Base-by-base conservation (phyloP, 768 basidiomycete species). In the Tulasnella sp. region DNA sequence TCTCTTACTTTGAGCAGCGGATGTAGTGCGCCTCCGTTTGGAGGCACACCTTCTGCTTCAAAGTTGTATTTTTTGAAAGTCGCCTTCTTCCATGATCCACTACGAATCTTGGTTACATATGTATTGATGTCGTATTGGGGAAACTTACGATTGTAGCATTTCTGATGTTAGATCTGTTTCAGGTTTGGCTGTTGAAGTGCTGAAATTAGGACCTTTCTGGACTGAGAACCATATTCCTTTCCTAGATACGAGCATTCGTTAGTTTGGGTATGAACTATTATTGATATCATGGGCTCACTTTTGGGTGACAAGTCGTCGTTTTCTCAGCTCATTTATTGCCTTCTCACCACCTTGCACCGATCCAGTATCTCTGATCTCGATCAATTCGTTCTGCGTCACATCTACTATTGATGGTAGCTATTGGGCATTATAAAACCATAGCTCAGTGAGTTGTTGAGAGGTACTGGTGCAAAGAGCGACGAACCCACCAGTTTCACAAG, bases 21-120 rank as follows among this genome's bases (percentile, higher is more conserved):
- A 66, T 98, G 95, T 27, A 98, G 71, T 12, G 92, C 90, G 34
- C 95, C 95, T 27, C 91, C 90, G 33, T 77, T 76, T 3, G 91
- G 81, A 7, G 83, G 86, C 25, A 81, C 77, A 46, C 95, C 95
- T 56, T 91, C 91, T 0, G 95, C 92, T 58, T 93, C 91, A 59
- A 98, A 98, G 68, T 99, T 99, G 69, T 98, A 99, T 65, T 92
- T 91, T 65, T 99, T 99, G 76, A 87, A 99, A 7, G 73, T 75
- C 1, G 93, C 76, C 0, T 79, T 81, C 66, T 95, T 92, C 95
- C 95, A 98, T 15, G 86, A 70, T 5, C 92, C 95, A 33, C 93
- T 98, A 59, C 4, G 16, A 13, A 15, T 16, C 15, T 16, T 22
- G 50, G 22, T 46, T 6, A 12, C 22, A 32, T 16, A 19, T 22